Evolutionary conservation across 352 stramenopile genomes (phyloP).

Genomic region (Globisporangium emineosum): DNA sequence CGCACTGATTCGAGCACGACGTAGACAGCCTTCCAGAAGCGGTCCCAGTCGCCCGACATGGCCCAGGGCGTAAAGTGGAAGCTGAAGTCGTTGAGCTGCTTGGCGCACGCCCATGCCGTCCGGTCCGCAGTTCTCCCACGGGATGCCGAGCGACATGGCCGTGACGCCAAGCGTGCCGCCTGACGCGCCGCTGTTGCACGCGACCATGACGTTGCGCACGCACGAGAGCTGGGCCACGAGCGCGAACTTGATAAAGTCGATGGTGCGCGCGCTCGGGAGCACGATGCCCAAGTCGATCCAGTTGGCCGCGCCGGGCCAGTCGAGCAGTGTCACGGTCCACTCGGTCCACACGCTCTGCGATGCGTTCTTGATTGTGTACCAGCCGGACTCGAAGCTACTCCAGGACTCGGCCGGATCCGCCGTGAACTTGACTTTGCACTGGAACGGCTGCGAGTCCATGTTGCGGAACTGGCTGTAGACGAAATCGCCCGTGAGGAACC

Average conservation of each 20-base stretch:
- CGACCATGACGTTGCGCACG: constrained; percentile 2
- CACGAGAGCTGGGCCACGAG: no score
- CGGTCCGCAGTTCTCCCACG: constrained; percentile 11
- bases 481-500: constrained; percentile 6
- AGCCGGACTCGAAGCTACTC: not conserved
- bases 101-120: not conserved
- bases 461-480: constrained; percentile 4
- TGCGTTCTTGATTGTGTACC: not conserved
- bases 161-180: no score
- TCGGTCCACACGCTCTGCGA: not conserved
- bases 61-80: constrained; percentile 6
- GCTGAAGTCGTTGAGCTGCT: constrained; percentile 11
- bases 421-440: constrained; percentile 5
- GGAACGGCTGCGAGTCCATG: not conserved
- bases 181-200: constrained; percentile 7
- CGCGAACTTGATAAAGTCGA: constrained; percentile 3
- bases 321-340: not conserved
- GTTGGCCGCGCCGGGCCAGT: not conserved
- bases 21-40: constrained; percentile 6
- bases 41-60: constrained; percentile 6
- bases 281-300: constrained; percentile 3
- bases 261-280: constrained; percentile 5
- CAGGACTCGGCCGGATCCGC: not conserved
- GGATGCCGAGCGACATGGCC: no score
- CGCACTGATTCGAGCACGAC: not conserved